A percentile compares a stretch with the other conserved stretches of the same genome.
Conservation (phyloP, 306 rosid genomes). For the Cicer chorassanicum region DNA sequence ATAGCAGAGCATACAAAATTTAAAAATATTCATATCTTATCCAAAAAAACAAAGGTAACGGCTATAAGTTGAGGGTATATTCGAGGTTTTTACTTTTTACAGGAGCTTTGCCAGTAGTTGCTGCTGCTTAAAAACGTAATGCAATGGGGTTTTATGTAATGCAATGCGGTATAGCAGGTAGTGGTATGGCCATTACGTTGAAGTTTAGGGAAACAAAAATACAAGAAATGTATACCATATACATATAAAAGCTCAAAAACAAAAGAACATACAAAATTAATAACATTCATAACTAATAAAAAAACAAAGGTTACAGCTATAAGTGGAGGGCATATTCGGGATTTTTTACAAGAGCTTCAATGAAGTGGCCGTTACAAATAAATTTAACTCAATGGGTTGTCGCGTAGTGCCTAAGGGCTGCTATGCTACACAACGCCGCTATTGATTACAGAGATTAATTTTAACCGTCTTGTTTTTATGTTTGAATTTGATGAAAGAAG, state of each 20-base stretch:
- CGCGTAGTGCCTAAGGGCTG: not conserved
- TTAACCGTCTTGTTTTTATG: conserved; percentile 10
- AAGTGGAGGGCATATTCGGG: not conserved
- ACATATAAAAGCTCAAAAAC: not conserved
- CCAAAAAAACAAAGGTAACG: not conserved
- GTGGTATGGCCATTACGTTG: not conserved
- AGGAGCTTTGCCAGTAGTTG: not conserved
- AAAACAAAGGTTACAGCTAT: not conserved
- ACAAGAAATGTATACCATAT: not conserved
- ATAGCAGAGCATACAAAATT: not conserved
- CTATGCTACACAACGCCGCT: not conserved
- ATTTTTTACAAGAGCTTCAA: not conserved
- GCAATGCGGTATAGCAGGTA: not conserved
- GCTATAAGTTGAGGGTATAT: not conserved
- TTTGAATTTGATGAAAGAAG: not conserved
- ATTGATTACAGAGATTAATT: not conserved
- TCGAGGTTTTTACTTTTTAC: not conserved
- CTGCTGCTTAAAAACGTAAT: not conserved
- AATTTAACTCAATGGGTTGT: not conserved
- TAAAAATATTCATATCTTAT: not conserved
- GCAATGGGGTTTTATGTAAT: not conserved
- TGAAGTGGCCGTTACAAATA: not conserved
- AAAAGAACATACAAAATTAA: not conserved
- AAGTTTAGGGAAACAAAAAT: not conserved
- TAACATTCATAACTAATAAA: conserved; percentile 1